Percentiles rank a stretch among this genome's conserved stretches.
Evolutionary conservation across 2,329 filamentous ascomycete genomes (phyloP).

Genomic region (Mariannaea elegans): DNA sequence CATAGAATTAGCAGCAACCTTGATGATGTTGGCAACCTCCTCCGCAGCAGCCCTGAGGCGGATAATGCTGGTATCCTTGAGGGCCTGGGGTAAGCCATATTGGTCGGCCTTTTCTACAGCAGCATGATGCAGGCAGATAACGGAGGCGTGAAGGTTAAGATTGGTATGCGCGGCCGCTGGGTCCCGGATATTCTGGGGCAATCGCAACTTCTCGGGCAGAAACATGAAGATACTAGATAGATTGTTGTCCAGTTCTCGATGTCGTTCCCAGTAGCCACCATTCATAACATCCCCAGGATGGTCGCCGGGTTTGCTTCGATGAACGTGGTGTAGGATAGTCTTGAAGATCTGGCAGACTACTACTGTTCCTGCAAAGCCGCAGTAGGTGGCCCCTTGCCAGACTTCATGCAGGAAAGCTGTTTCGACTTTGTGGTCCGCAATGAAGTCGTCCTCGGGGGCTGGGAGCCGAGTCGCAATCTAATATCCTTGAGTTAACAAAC

Average conservation of each 20-base stretch:
- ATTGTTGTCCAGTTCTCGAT: conserved; percentile 83
- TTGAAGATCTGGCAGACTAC: conserved; percentile 84
- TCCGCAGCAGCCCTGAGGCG: conserved; percentile 82
- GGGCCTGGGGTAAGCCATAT: conserved; percentile 69
- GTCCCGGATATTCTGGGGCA: conserved; percentile 75
- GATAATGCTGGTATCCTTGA: conserved; percentile 75
- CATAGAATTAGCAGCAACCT: conserved; percentile 77
- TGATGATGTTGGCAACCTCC: conserved; percentile 86
- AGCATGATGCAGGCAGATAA: conserved; percentile 89
- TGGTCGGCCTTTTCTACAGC: conserved; percentile 85
- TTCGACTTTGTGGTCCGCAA: conserved; percentile 69
- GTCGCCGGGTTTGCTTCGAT: conserved; percentile 75
- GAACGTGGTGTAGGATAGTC: conserved; percentile 81
- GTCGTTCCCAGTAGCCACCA: conserved; percentile 86
- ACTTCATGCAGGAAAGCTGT: conserved; percentile 71
- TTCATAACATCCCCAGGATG: conserved; percentile 76
- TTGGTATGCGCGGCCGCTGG: conserved; percentile 83
- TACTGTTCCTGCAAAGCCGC: conserved; percentile 76
- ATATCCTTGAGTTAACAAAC: background rate
- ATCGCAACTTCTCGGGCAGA: conserved; percentile 76
- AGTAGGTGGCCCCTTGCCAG: conserved; percentile 69
- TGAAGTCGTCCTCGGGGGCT: conserved; percentile 78
- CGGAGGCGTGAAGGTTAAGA: conserved; percentile 86
- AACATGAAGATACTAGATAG: conserved; percentile 81
- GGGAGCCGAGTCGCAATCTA: conserved; percentile 83